Base-by-base conservation (phyloP, 176 grass and related monocot species). In the Guadua angustifolia region DNA sequence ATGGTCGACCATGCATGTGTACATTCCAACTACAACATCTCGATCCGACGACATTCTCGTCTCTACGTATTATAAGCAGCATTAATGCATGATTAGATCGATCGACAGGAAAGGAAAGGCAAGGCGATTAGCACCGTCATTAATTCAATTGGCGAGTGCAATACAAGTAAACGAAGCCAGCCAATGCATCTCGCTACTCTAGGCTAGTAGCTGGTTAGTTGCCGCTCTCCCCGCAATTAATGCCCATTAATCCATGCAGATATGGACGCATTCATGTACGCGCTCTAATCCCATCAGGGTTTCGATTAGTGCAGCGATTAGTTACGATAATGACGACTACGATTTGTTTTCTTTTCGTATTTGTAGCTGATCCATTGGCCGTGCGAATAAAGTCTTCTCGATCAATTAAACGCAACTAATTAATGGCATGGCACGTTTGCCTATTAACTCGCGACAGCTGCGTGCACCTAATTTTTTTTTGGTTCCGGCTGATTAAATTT, bases 171-270 rank as follows among this genome's bases (percentile, higher is more conserved):
- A 14, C 5, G 4, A 11, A 69, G 4, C 38, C 22, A 67, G 44
- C 12, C 21, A 1, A 3, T 49, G 50, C 32, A n/a, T 65, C 62
- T 65, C 24, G 6, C 73, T 9, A 1, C 42, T 4, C 13, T 71
- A 11, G 9, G 57, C 26, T 40, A 62, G 29, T 40, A 62, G 29
- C 36, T 72, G 49, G 53, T 81, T 66, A 15, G 26, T 69, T 82
- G 86, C 75, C 50, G 75, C 40, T 32, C 39, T 71, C 58, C 29
- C n/a, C n/a, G 1, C 25, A 65, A 6, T 79, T 36, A 86, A 86
- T 86, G 74, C 40, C 29, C 73, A 59, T 90, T 49, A 58, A 82
- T 59, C 83, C 83, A 90, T 66, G 88, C 73, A 66, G 78, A 86
- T 15, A 22, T 18, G 4, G 86, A 83, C 64, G 40, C 69, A 9